Evolutionary conservation across 306 rosid genomes (phyloP), one percentile per base, ranked within the genome.

Genomic region (Parietaria judaica): DNA sequence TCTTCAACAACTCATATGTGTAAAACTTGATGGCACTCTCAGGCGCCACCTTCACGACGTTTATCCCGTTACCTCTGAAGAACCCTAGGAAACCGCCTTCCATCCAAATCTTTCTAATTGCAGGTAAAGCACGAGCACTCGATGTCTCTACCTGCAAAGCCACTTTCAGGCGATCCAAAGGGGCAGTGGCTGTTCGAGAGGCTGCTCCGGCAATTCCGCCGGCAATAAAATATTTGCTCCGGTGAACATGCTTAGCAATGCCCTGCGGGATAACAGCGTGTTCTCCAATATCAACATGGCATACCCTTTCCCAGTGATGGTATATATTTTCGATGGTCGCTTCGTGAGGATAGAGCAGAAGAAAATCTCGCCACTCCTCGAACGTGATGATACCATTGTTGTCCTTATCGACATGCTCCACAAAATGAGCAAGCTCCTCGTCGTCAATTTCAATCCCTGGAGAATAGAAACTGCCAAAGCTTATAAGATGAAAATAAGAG

Each of bases 361-460:
- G 87, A 87, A 91, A 91, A 72, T 91, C 98, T 66, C 98, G 78
- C 98, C 98, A 91, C 61, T 91, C 98, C 76, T 85, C 96, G 68
- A 91, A 91, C 55, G 98, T 87, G 68, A 91, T 91, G 53, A 87
- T 87, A 17, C 98, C 98, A 68, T 91, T 88, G 62, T 81, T 84
- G 70, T 91, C 98, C 84, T 88, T 91, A 62, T 91, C 98, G 69
- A 91, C 98, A 66, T 79, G 89, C 81, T 91, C 98, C 15, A 91
- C 98, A 65, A 91, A 91, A 31, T 79, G 98, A 12, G 92, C 98
- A 6, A 91, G 98, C 63, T 91, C 98, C 75, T 81, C 86, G 8
- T 91, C 98, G 65, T 91, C 96, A 68, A 91, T 87, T 68, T 91
- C 83, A 80, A 91, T 91, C 70, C 96, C 98, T 91, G 68, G 45